Evolutionary conservation across 768 basidiomycete species (phyloP).

Genomic region (Suillus plorans): DNA sequence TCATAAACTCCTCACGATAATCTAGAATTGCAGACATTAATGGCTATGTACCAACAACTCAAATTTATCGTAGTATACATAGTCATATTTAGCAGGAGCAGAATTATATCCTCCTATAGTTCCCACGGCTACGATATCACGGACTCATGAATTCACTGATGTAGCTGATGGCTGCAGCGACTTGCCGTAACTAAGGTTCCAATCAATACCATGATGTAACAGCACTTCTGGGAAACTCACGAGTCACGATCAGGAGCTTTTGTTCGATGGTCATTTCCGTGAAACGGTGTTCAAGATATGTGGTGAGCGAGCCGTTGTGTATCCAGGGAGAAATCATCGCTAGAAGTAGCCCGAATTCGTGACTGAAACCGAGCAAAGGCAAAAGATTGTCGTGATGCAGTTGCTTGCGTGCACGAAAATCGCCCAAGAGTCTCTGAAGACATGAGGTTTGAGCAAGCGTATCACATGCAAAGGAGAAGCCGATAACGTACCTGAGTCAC

Average conservation of each 20-base stretch:
- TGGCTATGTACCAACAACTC: too few species aligned
- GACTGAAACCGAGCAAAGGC: constrained; percentile 27
- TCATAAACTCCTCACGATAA: too few species aligned
- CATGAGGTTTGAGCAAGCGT: too few species aligned
- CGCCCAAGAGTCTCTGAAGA: constrained; percentile 12
- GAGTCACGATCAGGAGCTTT: constrained; percentile 17
- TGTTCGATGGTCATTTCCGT: constrained; percentile 4
- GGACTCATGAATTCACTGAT: too few species aligned
- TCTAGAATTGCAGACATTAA: too few species aligned
- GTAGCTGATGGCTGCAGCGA: constrained; percentile 21
- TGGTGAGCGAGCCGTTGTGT: constrained; percentile 27
- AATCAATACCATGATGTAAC: not conserved
- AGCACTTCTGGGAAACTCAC: not conserved
- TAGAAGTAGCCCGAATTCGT: constrained; percentile 28
- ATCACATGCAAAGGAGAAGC: too few species aligned
- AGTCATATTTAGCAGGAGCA: too few species aligned
- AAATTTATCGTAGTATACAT: too few species aligned
- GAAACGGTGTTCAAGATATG: constrained; percentile 19
- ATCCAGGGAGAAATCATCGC: constrained; percentile 37
- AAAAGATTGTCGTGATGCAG: constrained; percentile 28
- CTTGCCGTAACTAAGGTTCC: constrained; percentile 1
- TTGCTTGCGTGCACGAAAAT: constrained; percentile 24
- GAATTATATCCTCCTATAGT: too few species aligned
- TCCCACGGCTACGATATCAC: too few species aligned
- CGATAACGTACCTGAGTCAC: too few species aligned